These are phyloP conservation scores for Prunus mira DNA, from an alignment of 306 rosid species.

Conservation along the genomic window DNA sequence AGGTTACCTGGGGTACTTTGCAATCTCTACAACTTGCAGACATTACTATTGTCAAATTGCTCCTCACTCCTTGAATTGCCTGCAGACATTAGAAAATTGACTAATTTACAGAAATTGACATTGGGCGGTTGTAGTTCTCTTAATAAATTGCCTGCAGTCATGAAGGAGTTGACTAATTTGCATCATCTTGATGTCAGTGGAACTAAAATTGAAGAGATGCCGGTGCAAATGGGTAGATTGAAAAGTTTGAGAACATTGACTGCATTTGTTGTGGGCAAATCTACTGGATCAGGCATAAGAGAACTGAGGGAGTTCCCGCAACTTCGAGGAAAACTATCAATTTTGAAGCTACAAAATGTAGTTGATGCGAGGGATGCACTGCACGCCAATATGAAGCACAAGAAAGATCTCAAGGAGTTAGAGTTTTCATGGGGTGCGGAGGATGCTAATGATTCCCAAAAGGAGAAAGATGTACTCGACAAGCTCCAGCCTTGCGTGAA, in stretches of 20 bases:
- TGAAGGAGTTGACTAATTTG: too few species aligned
- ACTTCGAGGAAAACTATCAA: neutral
- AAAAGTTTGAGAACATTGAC: neutral
- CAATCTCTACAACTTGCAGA: slow-evolving; percentile 18
- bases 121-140: too few species aligned
- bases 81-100: neutral
- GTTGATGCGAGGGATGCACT: slow-evolving; percentile 4
- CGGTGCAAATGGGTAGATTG: neutral
- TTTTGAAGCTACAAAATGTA: slow-evolving; percentile 16
- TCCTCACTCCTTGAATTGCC: neutral
- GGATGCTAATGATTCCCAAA: neutral
- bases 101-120: neutral
- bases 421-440: neutral
- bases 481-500: slow-evolving; percentile 8
- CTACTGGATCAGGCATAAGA: neutral
- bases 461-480: neutral
- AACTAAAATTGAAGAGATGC: neutral
- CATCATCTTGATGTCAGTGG: too few species aligned
- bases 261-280: neutral
- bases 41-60: slow-evolving; percentile 3
- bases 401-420: neutral
- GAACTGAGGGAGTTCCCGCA: neutral
- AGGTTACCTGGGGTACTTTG: neutral
- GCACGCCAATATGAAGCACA: slow-evolving; percentile 10
- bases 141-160: too few species aligned